Percentiles rank a stretch among this genome's conserved stretches.
Conservation (phyloP, 169 alveolate genomes). For the Eimeria falciformis region DNA sequence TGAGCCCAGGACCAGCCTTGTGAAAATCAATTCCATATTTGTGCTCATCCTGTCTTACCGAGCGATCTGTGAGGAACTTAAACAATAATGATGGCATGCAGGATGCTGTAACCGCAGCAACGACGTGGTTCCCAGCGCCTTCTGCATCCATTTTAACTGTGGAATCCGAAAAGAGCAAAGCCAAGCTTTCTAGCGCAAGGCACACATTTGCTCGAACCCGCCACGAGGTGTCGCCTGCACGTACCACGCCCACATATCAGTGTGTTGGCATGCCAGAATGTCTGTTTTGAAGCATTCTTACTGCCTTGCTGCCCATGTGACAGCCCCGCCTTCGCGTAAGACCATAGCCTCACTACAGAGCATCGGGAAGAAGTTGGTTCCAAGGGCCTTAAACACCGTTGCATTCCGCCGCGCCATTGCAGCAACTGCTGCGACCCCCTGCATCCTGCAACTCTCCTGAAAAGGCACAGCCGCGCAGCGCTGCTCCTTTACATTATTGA, state of each 20-base stretch:
- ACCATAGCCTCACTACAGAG: slow-evolving; percentile 47
- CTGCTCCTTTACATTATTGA: neutral
- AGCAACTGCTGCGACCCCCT: slow-evolving; percentile 57
- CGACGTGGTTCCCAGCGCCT: neutral
- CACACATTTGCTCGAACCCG: slow-evolving; percentile 67
- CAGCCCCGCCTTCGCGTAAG: too few relatives aligned
- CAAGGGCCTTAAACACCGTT: slow-evolving; percentile 49
- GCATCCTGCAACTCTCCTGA: slow-evolving; percentile 74
- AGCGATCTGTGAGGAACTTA: slow-evolving; percentile 55
- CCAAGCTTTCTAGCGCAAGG: slow-evolving; percentile 60
- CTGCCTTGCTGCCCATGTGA: too few relatives aligned
- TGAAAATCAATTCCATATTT: too few relatives aligned
- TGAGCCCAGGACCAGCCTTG: too few relatives aligned
- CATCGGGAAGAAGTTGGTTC: slow-evolving; percentile 65
- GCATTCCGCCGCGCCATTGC: slow-evolving; percentile 71
- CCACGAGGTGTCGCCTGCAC: slow-evolving; percentile 69
- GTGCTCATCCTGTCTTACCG: slow-evolving; percentile 21
- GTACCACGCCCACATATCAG: neutral
- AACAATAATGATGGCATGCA: slow-evolving; percentile 25
- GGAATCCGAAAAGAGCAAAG: slow-evolving; percentile 9
- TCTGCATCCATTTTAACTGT: neutral
- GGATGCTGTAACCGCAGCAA: neutral
- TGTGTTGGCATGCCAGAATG: neutral
- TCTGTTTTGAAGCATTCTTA: too few relatives aligned
- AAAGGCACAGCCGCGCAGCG: neutral